Evolutionary conservation across 2,329 filamentous ascomycete genomes (phyloP), one percentile per base, ranked within the genome.

Genomic region (Trichoderma simmonsii): DNA sequence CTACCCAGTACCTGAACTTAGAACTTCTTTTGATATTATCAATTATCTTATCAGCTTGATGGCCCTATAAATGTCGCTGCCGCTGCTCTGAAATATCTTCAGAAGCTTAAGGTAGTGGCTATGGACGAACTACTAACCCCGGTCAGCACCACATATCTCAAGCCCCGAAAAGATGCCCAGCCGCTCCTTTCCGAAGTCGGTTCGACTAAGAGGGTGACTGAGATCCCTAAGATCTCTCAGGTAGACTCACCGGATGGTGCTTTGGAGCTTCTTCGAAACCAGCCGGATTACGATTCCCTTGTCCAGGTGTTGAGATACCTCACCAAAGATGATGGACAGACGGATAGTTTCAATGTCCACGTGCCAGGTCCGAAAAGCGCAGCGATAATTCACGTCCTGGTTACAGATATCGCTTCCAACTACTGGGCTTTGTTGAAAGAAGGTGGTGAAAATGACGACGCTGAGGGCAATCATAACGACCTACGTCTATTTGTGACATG

Each of bases 371-470:
- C 95, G 1, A 83, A 89, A 73, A 88, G 90, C 71, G 90, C 93
- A 24, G 92, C 94, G 76, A 88, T 98, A 36, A 85, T 95, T 67
- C 91, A 94, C 77, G 83, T 89, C 3, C 83, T 99, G 43, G 89
- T 97, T 72, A 90, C 88, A 18, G 88, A 90, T 36, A 94, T 92
- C 30, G 84, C 94, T 8, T 92, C 93, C 1, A 93, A 95, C 78
- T 97, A 95, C 81, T 98, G 96, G 95, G 79, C 85, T 3, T 77
- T 89, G 9, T 78, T 95, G 18, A 82, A 84, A 48, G 86, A 88
- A 71, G 83, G 82, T n/a, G 72, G 75, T 3, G 43, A 74, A 26
- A 71, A 72, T 12, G 73, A 68, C 48, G 43, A 64, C 6, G 63
- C 74, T 32, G 11, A 63, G 3, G 56, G 67, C 34, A 48, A 30